A percentile compares a stretch with the other conserved stretches of the same genome.
Evolutionary conservation across 1,284 basidiomycete genomes (phyloP).

Genomic region (Cystobasidiaceae sp.): DNA sequence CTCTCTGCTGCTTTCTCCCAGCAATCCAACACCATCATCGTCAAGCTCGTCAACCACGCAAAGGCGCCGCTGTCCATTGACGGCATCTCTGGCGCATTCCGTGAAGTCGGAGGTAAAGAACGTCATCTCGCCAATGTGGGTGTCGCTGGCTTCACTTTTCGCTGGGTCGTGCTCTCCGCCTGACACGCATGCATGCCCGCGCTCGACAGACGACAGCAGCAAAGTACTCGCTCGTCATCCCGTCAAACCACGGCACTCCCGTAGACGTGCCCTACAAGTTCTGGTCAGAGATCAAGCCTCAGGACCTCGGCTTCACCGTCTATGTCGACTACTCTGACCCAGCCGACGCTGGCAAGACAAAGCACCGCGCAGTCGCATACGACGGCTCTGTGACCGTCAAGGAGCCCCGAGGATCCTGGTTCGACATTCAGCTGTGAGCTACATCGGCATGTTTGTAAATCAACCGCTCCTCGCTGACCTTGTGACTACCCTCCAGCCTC

Average conservation of each 20-base stretch:
- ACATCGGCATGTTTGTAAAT: too few relatives aligned
- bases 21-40: conserved; percentile 32
- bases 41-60: conserved; percentile 36
- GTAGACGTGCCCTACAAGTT: conserved; percentile 17
- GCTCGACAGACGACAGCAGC: conserved; percentile 6
- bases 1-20: too few relatives aligned
- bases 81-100: conserved; percentile 32
- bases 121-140: conserved; percentile 33
- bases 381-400: conserved; percentile 35
- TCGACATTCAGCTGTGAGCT: conserved; percentile 39
- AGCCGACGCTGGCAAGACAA: conserved; percentile 22
- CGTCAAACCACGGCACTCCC: conserved; percentile 2
- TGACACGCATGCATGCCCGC: neutral
- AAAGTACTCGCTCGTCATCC: conserved; percentile 24
- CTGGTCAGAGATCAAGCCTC: conserved; percentile 37
- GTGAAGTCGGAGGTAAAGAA: conserved; percentile 35
- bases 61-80: conserved; percentile 31
- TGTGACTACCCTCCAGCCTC: conserved; percentile 26
- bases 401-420: conserved; percentile 35
- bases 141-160: neutral
- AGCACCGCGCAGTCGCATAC: conserved; percentile 33
- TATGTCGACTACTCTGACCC: conserved; percentile 36
- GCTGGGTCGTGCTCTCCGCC: neutral
- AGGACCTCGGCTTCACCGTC: conserved; percentile 40
- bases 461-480: too few relatives aligned